Conservation (phyloP, 345 rosid species). For the Corymbia maculata region DNA sequence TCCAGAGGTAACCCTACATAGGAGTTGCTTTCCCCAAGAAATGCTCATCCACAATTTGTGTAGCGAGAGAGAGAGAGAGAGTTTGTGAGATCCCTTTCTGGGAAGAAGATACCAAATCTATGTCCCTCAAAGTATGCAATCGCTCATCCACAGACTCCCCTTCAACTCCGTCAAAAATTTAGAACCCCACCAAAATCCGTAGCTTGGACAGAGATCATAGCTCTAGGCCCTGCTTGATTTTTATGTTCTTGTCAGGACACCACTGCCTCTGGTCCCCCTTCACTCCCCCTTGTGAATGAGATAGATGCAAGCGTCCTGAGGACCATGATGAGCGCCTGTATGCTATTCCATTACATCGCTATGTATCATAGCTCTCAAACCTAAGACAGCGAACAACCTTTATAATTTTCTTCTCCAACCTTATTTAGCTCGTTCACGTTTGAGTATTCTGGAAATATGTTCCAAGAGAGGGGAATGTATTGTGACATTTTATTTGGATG, state of each 20-base stretch:
- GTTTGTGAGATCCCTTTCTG: neutral
- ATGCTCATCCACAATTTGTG: conserved; percentile 6
- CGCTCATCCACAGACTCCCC: neutral
- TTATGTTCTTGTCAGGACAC: neutral
- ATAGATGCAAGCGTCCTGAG: neutral
- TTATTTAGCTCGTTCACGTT: neutral
- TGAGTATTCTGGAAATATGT: neutral
- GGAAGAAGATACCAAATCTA: neutral
- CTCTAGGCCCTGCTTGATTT: neutral
- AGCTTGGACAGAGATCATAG: neutral
- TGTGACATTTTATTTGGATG: no score
- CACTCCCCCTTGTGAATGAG: neutral
- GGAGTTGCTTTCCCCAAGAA: conserved; percentile 5
- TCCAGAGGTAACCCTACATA: neutral
- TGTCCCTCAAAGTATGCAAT: neutral
- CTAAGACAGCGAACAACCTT: neutral
- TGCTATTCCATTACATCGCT: neutral
- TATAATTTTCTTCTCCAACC: neutral
- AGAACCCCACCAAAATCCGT: neutral
- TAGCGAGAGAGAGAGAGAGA: neutral
- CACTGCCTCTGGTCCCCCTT: neutral
- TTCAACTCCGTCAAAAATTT: neutral
- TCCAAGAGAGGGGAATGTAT: neutral
- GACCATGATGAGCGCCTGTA: neutral
- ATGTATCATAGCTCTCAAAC: neutral